phyloP scores from a whole-genome alignment of 805 yeast genomes.

The Saccharomyces cerevisiae region DNA sequence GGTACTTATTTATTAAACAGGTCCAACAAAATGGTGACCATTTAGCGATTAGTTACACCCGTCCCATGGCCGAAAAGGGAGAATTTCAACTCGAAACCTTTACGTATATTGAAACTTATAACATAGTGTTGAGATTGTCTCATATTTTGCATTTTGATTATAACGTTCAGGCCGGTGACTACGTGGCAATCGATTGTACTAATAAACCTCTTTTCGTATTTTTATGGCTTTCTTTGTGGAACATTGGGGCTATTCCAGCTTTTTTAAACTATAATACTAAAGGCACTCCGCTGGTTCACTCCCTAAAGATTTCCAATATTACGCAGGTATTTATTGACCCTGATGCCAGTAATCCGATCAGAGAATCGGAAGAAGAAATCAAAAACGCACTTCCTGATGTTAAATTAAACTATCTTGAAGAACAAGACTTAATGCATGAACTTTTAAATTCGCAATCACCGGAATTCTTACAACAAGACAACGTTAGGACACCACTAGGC shows the following conservation, averaged over 20 bases:
- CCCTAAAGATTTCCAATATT: constrained; percentile 61
- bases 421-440: constrained; percentile 36
- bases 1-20: constrained; percentile 61
- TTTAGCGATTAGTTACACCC: constrained; percentile 53
- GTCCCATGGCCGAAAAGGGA: constrained; percentile 39
- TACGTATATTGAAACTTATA: constrained; percentile 64
- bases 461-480: constrained; percentile 46
- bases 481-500: constrained; percentile 44
- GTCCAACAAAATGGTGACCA: constrained; percentile 42
- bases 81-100: constrained; percentile 53
- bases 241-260: constrained; percentile 83
- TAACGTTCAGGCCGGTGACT: constrained; percentile 57
- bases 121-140: constrained; percentile 57
- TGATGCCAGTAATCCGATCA: constrained; percentile 47
- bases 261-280: constrained; percentile 73
- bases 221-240: constrained; percentile 83
- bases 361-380: constrained; percentile 41
- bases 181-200: constrained; percentile 66
- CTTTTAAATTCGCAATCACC: constrained; percentile 37
- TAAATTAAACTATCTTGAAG: constrained; percentile 44
- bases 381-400: constrained; percentile 32
- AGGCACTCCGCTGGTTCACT: constrained; percentile 71
- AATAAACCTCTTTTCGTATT: constrained; percentile 78
- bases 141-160: constrained; percentile 54
- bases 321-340: constrained; percentile 67